These are phyloP conservation scores for Avena eriantha DNA, from an alignment of 176 grass and related monocot species.

Conservation along the genomic window DNA sequence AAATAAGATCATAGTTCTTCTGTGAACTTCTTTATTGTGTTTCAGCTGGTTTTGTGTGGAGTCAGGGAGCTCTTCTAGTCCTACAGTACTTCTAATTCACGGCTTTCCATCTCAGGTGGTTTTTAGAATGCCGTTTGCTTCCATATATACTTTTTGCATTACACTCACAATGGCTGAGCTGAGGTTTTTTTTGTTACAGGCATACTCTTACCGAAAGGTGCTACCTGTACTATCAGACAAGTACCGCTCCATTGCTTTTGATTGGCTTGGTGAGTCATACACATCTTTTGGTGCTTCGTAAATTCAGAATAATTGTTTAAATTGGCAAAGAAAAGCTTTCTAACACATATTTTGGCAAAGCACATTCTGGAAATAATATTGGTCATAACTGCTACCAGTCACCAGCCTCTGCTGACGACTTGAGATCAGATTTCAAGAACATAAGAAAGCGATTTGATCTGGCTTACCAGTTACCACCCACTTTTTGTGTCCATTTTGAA, in stretches of 20 bases:
- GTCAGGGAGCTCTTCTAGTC: conserved; percentile 67
- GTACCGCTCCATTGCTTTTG: conserved; percentile 86
- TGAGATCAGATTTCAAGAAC: background rate
- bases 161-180: background rate
- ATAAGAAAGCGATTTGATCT: background rate
- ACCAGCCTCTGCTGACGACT: background rate
- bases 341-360: background rate
- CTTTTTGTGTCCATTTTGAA: background rate
- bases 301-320: conserved; percentile 9
- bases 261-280: conserved; percentile 89
- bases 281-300: conserved; percentile 32
- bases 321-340: conserved; percentile 12
- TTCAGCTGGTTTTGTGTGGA: conserved; percentile 90
- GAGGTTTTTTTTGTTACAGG: conserved; percentile 52
- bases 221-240: conserved; percentile 80
- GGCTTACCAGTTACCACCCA: background rate
- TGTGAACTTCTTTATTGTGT: conserved; percentile 22
- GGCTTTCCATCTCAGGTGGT: conserved; percentile 93
- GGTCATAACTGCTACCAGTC: background rate
- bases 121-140: conserved; percentile 30
- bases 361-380: conserved; percentile 18
- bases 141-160: conserved; percentile 5
- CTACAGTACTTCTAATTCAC: conserved; percentile 78
- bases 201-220: conserved; percentile 92
- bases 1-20: conserved; percentile 19